Conservation (phyloP, 1,139 yeast species). For the Nakaseomyces bracarensis region DNA sequence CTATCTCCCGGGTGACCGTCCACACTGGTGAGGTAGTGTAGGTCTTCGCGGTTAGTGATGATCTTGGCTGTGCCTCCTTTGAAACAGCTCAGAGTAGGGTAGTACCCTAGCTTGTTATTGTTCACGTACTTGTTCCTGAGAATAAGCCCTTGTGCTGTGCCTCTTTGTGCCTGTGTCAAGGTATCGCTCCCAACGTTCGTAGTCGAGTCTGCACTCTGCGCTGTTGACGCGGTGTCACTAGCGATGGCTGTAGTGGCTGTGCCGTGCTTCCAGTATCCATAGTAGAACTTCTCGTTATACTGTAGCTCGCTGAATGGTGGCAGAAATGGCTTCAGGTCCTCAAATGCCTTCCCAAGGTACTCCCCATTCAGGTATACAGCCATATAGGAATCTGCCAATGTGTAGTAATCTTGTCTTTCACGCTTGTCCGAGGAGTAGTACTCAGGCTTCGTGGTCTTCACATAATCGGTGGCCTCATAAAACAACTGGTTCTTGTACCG, state of each 20-base stretch:
- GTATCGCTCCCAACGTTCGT: too few relatives aligned
- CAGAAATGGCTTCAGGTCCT: slow-evolving; percentile 62
- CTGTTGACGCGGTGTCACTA: too few relatives aligned
- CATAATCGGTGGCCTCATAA: slow-evolving; percentile 82
- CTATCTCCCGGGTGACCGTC: too few relatives aligned
- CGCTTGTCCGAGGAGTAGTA: slow-evolving; percentile 25
- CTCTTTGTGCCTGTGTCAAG: too few relatives aligned
- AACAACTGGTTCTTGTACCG: slow-evolving; percentile 68
- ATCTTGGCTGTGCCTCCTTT: slow-evolving; percentile 61
- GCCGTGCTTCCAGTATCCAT: slow-evolving; percentile 37
- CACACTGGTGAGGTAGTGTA: slow-evolving; percentile 42
- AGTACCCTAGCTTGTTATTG: slow-evolving; percentile 84
- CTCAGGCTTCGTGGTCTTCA: slow-evolving; percentile 47
- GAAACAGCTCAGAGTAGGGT: slow-evolving; percentile 80
- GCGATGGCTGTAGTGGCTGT: slow-evolving; percentile 7
- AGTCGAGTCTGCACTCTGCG: too few relatives aligned
- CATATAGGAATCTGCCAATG: slow-evolving; percentile 34
- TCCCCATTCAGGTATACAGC: slow-evolving; percentile 72
- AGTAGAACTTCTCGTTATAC: slow-evolving; percentile 35
- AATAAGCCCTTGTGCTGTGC: slow-evolving; percentile 24
- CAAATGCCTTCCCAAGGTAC: slow-evolving; percentile 55
- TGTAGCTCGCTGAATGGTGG: slow-evolving; percentile 59
- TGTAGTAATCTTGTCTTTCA: slow-evolving; percentile 25
- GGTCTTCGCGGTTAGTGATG: slow-evolving; percentile 17
- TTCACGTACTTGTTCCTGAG: slow-evolving; percentile 44